Evolutionary conservation across 257 asterid genomes (phyloP).

Genomic region (Rehmannia glutinosa): DNA sequence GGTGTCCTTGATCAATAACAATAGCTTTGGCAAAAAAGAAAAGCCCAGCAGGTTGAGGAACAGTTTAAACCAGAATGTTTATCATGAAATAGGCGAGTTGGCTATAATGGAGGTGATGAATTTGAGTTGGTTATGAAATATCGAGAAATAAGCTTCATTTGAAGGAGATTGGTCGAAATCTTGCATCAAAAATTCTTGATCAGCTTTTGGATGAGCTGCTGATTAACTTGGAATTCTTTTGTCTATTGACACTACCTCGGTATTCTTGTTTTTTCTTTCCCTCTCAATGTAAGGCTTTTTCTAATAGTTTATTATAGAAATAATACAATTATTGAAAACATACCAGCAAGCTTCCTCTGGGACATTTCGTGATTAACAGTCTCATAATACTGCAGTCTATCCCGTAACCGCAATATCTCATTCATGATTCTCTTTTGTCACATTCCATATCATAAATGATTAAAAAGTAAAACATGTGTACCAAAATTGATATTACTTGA

Average conservation of each 20-base stretch:
- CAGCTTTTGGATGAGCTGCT: conserved; percentile 44
- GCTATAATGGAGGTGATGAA: conserved; percentile 35
- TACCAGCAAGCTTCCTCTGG: no score
- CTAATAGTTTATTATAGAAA: no score
- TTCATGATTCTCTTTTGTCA: no score
- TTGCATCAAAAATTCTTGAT: conserved; percentile 41
- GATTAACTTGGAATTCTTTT: not conserved
- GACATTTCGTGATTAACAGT: no score
- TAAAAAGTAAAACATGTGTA: no score
- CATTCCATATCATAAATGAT: no score
- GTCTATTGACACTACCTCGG: no score
- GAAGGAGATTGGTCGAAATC: conserved; percentile 38
- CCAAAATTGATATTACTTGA: no score
- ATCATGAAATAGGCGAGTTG: conserved; percentile 32
- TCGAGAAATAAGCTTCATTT: conserved; percentile 18
- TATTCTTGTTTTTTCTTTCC: not conserved
- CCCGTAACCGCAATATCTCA: no score
- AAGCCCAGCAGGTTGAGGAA: not conserved
- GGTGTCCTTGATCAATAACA: not conserved
- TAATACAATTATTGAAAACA: no score
- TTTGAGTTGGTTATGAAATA: conserved; percentile 37
- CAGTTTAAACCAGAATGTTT: conserved; percentile 19
- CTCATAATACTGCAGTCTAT: no score
- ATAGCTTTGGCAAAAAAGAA: not conserved
- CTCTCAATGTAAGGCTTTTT: no score